Evolutionary conservation across 257 asterid species (phyloP).

Genomic region (Fraxinus cuspidata): DNA sequence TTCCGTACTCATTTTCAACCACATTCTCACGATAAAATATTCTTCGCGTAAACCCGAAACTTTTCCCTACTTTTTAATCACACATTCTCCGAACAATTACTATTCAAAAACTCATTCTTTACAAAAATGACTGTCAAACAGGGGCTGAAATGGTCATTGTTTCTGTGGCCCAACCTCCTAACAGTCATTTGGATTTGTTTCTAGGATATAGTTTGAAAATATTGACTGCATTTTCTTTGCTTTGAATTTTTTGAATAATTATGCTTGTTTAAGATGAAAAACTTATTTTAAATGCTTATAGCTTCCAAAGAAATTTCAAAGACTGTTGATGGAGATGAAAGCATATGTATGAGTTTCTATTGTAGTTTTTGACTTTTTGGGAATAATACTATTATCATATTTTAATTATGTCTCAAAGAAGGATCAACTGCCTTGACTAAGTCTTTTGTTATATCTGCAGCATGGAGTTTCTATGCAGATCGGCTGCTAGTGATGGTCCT

Average conservation of each 20-base stretch:
- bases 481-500: constrained; percentile 84
- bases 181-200: constrained; percentile 13
- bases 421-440: constrained; percentile 32
- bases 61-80: too few species aligned
- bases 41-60: too few species aligned
- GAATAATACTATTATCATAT: constrained; percentile 17
- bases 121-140: too few species aligned
- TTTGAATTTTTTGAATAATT: not conserved
- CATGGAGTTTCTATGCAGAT: constrained; percentile 82
- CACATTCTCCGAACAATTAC: too few species aligned
- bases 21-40: too few species aligned
- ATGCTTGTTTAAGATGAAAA: not conserved
- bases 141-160: constrained; percentile 8
- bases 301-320: constrained; percentile 1
- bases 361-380: not conserved
- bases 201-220: constrained; percentile 10
- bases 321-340: constrained; percentile 9
- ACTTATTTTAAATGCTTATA: constrained; percentile 15
- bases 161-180: constrained; percentile 10
- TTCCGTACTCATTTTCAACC: too few species aligned
- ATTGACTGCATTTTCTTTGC: not conserved
- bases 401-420: constrained; percentile 13
- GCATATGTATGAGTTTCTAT: not conserved
- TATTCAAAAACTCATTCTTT: too few species aligned
- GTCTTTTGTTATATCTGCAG: constrained; percentile 43